Base-by-base conservation (phyloP, 371 early-diverging fungal genomes). In the Phascolomyces articulosus region DNA sequence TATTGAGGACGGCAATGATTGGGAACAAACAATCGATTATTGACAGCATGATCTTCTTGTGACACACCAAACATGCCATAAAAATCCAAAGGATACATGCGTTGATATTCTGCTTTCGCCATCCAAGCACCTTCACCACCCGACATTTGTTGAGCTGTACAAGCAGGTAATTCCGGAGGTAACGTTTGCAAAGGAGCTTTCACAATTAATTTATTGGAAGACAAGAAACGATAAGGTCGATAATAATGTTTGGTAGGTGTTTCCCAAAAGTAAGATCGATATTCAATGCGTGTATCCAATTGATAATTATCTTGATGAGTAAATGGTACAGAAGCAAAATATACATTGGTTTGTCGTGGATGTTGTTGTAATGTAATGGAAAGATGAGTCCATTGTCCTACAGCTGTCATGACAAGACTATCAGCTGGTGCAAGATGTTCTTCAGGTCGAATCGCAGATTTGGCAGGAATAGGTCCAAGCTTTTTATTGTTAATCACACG, bases 251-350 rank as follows among this genome's bases (percentile, higher is more conserved):
- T 55, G 4, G 72, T 64, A 8, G 81, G 81, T 1, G 63, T 28
- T 65, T 78, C 74, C 78, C 78, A 80, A 57, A 77, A 80, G 55
- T 77, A 77, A 27, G 75, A 75, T 40, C 81, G 58, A 38, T 75
- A 72, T 63, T 80, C 81, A 29, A 59, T 64, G 7, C 67, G 53
- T 4, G 66, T 71, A 13, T 72, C 44, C 18, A 80, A 58, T 28
- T 31, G 31, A 57, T 80, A 80, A 3, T 47, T 67, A 31, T 75
- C 81, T 40, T 73, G 59, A 21, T 74, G 69, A 2, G 60, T 51
- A 55, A 80, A 78, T 15, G 59, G 49, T 10, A 75, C 74, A 21
- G 78, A 44, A 6, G 78, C 76, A 62, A 65, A 74, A 63, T 80
- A 80, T 2, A 68, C 70, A 63, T 78, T 78, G 18, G 67, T 56